phyloP scores from a whole-genome alignment of 306 rosid species.

The Morella rubra region DNA sequence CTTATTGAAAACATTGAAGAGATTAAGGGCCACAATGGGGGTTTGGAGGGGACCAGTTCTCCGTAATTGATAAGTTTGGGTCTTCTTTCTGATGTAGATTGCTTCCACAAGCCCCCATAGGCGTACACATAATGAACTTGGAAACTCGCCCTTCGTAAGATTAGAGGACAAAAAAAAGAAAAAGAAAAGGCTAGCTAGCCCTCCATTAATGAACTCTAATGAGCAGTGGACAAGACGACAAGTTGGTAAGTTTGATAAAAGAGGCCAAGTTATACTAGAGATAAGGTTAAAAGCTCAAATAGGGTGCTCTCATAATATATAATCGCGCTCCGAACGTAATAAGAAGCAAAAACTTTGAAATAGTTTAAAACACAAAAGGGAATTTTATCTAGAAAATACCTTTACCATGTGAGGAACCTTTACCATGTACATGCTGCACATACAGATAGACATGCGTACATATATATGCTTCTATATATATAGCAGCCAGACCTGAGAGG shows the following conservation, averaged over 20 bases:
- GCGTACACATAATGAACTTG: background rate
- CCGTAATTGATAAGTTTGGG: constrained; percentile 34
- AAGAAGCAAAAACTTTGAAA: background rate
- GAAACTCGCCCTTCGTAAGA: too few relatives aligned
- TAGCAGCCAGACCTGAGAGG: constrained; percentile 22
- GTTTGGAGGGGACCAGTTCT: constrained; percentile 46
- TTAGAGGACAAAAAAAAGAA: too few relatives aligned
- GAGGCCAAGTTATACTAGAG: background rate
- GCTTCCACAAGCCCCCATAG: too few relatives aligned
- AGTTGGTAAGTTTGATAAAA: background rate
- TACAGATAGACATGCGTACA: background rate
- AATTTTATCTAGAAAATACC: background rate
- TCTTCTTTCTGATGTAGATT: constrained; percentile 18
- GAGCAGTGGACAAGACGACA: background rate
- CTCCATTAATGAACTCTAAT: background rate
- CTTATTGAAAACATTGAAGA: constrained; percentile 47
- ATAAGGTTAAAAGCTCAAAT: background rate
- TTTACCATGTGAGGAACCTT: constrained; percentile 26
- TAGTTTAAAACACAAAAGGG: background rate
- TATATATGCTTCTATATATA: constrained; percentile 1
- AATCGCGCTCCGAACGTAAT: background rate
- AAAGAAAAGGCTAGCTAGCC: too few relatives aligned
- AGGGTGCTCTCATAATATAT: background rate
- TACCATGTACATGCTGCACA: constrained; percentile 22
- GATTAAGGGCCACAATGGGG: constrained; percentile 3